Conservation (phyloP, 164 flowering plant genomes). For the Stephania yunnanensis region DNA sequence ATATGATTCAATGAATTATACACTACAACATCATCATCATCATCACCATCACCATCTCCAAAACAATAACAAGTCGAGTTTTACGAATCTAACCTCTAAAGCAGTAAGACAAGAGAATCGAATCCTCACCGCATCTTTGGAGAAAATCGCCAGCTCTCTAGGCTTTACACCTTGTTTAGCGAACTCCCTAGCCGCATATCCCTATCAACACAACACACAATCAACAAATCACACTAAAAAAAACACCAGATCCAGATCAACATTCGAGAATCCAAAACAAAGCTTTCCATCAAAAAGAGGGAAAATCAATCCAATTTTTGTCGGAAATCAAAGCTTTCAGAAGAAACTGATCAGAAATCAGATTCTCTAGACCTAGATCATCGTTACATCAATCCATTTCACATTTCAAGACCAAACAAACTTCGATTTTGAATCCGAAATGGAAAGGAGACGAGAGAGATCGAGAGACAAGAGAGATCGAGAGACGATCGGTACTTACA, state of each 20-base stretch:
- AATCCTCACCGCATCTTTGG: constrained; percentile 82
- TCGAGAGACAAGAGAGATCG: too few relatives aligned
- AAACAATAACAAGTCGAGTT: not conserved
- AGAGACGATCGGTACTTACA: constrained; percentile 34
- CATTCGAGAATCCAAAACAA: not conserved
- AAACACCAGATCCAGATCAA: not conserved
- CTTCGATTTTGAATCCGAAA: too few relatives aligned
- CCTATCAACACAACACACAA: constrained; percentile 36
- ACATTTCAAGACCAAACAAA: not conserved
- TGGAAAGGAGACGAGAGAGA: not conserved
- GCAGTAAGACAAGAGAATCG: not conserved
- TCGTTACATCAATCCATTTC: not conserved
- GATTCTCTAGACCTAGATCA: not conserved
- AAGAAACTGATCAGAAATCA: not conserved
- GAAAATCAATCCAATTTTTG: not conserved
- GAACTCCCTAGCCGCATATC: constrained; percentile 98
- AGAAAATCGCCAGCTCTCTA: constrained; percentile 83
- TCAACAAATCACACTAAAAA: not conserved
- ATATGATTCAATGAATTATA: too few relatives aligned
- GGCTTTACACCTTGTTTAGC: constrained; percentile 66
- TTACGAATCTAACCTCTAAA: not conserved
- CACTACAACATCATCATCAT: too few relatives aligned
- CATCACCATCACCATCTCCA: not conserved
- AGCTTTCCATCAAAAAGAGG: not conserved
- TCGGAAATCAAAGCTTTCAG: not conserved